phyloP scores from a whole-genome alignment of 2,329 filamentous ascomycete species.

The Aspergillus costaricaensis region DNA sequence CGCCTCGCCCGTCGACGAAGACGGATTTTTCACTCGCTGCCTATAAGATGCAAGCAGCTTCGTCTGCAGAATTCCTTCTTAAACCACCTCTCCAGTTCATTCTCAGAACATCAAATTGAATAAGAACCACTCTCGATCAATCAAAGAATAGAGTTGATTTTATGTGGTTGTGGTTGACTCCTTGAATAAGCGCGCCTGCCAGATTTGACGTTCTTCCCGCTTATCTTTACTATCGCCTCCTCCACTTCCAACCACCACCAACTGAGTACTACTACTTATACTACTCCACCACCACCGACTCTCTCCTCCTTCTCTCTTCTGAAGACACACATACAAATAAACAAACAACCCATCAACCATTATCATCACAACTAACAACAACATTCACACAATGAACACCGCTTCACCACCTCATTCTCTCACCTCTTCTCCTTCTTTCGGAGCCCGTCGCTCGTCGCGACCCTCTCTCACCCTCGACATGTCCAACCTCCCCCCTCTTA shows the following conservation, averaged over 20 bases:
- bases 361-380: neutral
- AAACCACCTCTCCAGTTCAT: neutral
- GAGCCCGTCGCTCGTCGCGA: slow-evolving; percentile 26
- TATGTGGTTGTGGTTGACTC: neutral
- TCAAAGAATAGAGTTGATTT: neutral
- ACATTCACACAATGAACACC: slow-evolving; percentile 22
- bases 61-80: neutral
- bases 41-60: slow-evolving; percentile 6
- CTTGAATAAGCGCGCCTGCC: slow-evolving; percentile 1
- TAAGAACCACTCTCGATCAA: no score
- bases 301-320: neutral
- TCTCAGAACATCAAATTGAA: no score
- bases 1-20: slow-evolving; percentile 14
- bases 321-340: neutral
- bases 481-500: slow-evolving; percentile 47
- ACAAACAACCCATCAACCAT: slow-evolving; percentile 1
- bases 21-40: neutral
- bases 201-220: neutral
- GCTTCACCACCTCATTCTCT: slow-evolving; percentile 27
- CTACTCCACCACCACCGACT: neutral
- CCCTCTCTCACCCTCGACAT: slow-evolving; percentile 50
- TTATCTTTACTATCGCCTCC: neutral
- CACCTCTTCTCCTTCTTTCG: slow-evolving; percentile 29
- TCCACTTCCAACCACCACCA: neutral
- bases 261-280: neutral